phyloP scores from a whole-genome alignment of 2,329 filamentous ascomycete genomes.

The Trichophyton schoenleinii region DNA sequence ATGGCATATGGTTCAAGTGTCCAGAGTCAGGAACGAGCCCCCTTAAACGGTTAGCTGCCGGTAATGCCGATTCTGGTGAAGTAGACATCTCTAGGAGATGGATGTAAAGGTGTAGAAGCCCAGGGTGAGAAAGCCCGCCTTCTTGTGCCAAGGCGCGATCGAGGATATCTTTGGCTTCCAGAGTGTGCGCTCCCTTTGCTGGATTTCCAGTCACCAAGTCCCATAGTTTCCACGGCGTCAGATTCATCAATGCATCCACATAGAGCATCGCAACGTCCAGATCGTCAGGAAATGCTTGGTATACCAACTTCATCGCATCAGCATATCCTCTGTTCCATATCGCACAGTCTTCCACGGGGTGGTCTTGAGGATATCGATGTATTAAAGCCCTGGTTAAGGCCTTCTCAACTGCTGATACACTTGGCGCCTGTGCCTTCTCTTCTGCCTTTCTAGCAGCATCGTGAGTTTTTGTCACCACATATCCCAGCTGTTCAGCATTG shows the following conservation, averaged over 20 bases:
- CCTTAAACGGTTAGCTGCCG: slow-evolving; percentile 49
- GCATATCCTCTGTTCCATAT: slow-evolving; percentile 50
- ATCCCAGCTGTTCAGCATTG: slow-evolving; percentile 44
- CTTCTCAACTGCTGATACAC: slow-evolving; percentile 37
- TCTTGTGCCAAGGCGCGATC: slow-evolving; percentile 44
- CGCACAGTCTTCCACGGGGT: slow-evolving; percentile 38
- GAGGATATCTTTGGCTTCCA: slow-evolving; percentile 47
- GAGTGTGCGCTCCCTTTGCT: slow-evolving; percentile 41
- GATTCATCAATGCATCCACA: slow-evolving; percentile 53
- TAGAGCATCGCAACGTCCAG: slow-evolving; percentile 53
- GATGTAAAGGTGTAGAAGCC: slow-evolving; percentile 62
- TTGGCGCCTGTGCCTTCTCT: slow-evolving; percentile 28
- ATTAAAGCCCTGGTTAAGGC: slow-evolving; percentile 53
- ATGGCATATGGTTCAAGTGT: slow-evolving; percentile 65
- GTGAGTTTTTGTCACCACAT: slow-evolving; percentile 39
- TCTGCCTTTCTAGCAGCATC: slow-evolving; percentile 36
- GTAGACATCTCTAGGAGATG: slow-evolving; percentile 68
- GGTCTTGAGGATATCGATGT: slow-evolving; percentile 46
- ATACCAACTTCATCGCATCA: slow-evolving; percentile 46
- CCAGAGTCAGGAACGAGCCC: slow-evolving; percentile 56
- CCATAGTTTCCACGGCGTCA: slow-evolving; percentile 55
- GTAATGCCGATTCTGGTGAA: slow-evolving; percentile 50
- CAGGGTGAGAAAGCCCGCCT: slow-evolving; percentile 48
- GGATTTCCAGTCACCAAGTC: slow-evolving; percentile 48
- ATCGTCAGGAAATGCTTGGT: slow-evolving; percentile 42